Evolutionary conservation across 345 rosid species (phyloP).

Genomic region (Populus deltoides): DNA sequence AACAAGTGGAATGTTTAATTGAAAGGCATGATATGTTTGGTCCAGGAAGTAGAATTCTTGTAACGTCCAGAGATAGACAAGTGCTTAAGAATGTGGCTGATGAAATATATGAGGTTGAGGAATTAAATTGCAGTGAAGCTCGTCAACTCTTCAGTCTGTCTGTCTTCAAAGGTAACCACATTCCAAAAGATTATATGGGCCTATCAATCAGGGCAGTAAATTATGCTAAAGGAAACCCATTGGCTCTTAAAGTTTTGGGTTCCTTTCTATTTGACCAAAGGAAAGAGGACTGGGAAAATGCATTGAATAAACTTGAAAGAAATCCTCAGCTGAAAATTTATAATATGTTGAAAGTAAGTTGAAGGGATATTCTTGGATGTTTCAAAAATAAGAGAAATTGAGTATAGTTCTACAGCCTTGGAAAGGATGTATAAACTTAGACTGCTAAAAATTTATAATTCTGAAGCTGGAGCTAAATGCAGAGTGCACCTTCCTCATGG

Average conservation of each 20-base stretch:
- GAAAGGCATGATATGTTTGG: background rate
- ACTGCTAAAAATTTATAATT: no score
- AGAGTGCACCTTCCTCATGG: no score
- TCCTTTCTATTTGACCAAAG: background rate
- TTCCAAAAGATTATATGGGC: no score
- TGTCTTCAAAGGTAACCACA: no score
- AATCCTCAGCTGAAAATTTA: background rate
- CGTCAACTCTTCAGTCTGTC: no score
- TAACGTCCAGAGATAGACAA: conserved; percentile 14
- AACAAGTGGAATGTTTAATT: conserved; percentile 1
- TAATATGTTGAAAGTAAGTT: background rate
- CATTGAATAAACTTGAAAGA: background rate
- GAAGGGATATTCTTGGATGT: no score
- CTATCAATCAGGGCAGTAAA: background rate
- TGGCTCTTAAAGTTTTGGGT: conserved; percentile 22
- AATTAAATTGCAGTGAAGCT: background rate
- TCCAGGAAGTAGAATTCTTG: conserved; percentile 7
- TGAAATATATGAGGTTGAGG: background rate
- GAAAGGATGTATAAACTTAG: no score
- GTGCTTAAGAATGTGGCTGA: background rate
- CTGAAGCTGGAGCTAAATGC: no score
- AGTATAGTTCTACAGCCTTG: no score
- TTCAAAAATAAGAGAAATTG: no score
- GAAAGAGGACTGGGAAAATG: background rate
- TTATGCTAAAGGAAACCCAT: conserved; percentile 14